phyloP scores from a whole-genome alignment of 2,329 filamentous ascomycete genomes.

The Nannizzia gypsea region DNA sequence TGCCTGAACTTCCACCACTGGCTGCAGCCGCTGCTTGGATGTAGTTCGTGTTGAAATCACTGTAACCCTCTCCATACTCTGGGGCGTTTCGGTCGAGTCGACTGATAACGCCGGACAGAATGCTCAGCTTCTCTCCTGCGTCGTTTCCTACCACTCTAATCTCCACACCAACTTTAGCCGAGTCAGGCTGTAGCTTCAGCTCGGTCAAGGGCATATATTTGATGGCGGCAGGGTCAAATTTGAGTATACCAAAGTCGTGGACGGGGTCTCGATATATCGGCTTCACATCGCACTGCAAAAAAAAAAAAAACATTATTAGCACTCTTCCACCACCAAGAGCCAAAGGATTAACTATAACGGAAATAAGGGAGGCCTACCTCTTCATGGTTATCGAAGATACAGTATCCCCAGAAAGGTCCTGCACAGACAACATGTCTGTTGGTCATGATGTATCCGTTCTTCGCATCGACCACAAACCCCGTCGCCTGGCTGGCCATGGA shows the following conservation, averaged over 20 bases:
- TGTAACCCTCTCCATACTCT: slow-evolving; percentile 95
- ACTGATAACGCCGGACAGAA: slow-evolving; percentile 93
- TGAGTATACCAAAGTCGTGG: slow-evolving; percentile 93
- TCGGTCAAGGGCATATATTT: slow-evolving; percentile 90
- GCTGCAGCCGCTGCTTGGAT: slow-evolving; percentile 96
- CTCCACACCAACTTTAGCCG: slow-evolving; percentile 77
- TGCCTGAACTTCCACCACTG: slow-evolving; percentile 94
- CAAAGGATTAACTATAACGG: background rate
- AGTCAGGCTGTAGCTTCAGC: slow-evolving; percentile 69
- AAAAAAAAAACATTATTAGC: background rate
- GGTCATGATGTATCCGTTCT: slow-evolving; percentile 78
- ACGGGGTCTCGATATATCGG: slow-evolving; percentile 97
- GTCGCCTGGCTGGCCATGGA: slow-evolving; percentile 92
- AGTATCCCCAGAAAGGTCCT: slow-evolving; percentile 95
- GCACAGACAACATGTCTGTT: slow-evolving; percentile 90
- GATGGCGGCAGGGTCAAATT: slow-evolving; percentile 90
- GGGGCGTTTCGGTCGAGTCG: slow-evolving; percentile 91
- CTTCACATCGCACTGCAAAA: slow-evolving; percentile 69
- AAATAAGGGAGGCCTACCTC: slow-evolving; percentile 36
- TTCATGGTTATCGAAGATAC: slow-evolving; percentile 97
- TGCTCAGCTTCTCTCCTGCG: slow-evolving; percentile 95
- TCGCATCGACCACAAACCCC: slow-evolving; percentile 92
- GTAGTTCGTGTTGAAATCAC: slow-evolving; percentile 93
- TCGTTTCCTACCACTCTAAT: slow-evolving; percentile 98
- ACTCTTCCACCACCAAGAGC: background rate